A percentile compares a stretch with the other conserved stretches of the same genome.
phyloP scores from a whole-genome alignment of 2,329 filamentous ascomycete species.

The Xylaria sp. region DNA sequence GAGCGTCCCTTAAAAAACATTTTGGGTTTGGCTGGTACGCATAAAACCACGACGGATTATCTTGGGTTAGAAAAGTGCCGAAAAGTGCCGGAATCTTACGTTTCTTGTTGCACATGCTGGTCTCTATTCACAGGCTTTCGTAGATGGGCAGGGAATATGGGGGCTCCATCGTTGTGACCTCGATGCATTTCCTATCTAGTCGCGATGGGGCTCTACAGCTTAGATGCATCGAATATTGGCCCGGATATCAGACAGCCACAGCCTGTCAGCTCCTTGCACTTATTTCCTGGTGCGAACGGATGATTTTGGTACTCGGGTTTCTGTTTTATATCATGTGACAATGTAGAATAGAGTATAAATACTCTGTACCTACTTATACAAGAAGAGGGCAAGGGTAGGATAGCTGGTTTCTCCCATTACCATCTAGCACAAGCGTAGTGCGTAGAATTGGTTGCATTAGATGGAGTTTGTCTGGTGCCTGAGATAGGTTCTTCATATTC shows the following conservation, averaged over 20 bases:
- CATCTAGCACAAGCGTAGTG: no score
- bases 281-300: background rate
- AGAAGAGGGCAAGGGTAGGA: no score
- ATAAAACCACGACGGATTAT: constrained; percentile 14
- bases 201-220: background rate
- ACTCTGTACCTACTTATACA: no score
- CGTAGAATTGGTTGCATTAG: no score
- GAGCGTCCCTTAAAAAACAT: background rate
- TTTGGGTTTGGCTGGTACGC: constrained; percentile 7
- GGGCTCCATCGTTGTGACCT: constrained; percentile 13
- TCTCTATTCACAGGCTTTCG: background rate
- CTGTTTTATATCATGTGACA: background rate
- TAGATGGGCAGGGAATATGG: background rate
- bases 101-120: background rate
- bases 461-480: no score
- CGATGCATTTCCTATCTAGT: constrained; percentile 7
- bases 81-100: constrained; percentile 12
- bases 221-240: background rate
- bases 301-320: background rate
- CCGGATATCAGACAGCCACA: background rate
- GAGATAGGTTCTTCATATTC: no score
- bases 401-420: no score
- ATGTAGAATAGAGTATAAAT: background rate
- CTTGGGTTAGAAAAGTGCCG: background rate
- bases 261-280: background rate